Evolutionary conservation across 805 yeast species (phyloP).

Genomic region (Kodamaea jinghongensis): DNA sequence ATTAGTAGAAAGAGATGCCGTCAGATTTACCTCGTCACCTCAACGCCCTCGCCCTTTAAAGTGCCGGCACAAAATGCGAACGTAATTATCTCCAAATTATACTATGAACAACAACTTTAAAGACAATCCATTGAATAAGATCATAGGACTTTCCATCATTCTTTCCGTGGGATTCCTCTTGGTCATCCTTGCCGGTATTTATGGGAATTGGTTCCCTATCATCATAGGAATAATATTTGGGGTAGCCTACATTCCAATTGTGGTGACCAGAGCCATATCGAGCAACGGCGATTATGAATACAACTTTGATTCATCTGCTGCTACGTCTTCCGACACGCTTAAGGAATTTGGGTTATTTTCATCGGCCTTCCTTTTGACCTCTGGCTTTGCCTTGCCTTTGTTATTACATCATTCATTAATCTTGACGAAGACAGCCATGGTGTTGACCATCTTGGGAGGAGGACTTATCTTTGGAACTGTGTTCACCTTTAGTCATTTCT

Average conservation of each 20-base stretch:
- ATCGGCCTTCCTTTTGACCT: conserved; percentile 71
- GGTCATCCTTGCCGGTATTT: conserved; percentile 82
- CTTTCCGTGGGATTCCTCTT: conserved; percentile 87
- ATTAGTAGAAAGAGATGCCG: no score
- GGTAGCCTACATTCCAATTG: conserved; percentile 39
- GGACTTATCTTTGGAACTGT: conserved; percentile 77
- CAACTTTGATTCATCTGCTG: conserved; percentile 36
- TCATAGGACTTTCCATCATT: conserved; percentile 71
- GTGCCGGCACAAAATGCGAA: neutral
- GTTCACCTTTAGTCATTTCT: conserved; percentile 76
- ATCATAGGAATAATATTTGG: conserved; percentile 51
- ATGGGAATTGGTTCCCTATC: conserved; percentile 89
- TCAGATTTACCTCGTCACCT: no score
- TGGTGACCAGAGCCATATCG: conserved; percentile 30
- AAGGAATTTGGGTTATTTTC: conserved; percentile 77
- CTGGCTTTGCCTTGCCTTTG: conserved; percentile 72
- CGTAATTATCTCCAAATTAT: neutral
- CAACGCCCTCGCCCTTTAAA: no score
- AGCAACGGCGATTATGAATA: conserved; percentile 41
- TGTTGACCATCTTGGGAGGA: conserved; percentile 85
- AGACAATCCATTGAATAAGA: conserved; percentile 65
- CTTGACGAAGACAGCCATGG: conserved; percentile 65
- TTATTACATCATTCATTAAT: conserved; percentile 73
- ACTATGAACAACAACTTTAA: conserved; percentile 5
- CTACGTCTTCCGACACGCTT: conserved; percentile 34